These are phyloP conservation scores for Pseudogymnoascus sp. DNA, from an alignment of 2,329 filamentous ascomycete genomes.

Conservation along the genomic window DNA sequence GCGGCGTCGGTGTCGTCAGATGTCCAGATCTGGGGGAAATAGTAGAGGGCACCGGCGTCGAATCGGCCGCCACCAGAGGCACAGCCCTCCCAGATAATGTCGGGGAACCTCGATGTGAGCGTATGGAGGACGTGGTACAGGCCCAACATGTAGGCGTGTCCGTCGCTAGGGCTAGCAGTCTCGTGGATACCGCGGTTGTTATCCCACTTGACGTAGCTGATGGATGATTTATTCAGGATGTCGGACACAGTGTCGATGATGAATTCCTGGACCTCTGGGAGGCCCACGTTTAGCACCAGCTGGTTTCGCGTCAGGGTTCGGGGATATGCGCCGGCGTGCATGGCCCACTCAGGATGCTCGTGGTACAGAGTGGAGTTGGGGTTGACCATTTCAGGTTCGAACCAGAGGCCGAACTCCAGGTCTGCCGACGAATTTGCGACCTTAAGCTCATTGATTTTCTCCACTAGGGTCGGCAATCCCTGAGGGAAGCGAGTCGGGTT, in stretches of 20 bases:
- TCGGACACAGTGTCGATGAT: neutral
- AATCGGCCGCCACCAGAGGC: neutral
- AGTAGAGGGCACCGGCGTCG: neutral
- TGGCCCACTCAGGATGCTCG: conserved; percentile 56
- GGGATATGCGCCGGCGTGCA: conserved; percentile 50
- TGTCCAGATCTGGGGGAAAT: conserved; percentile 43
- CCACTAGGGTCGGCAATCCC: neutral
- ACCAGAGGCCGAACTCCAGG: conserved; percentile 57
- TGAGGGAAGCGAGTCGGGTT: neutral
- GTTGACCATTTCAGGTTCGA: conserved; percentile 64
- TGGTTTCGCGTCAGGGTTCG: conserved; percentile 24
- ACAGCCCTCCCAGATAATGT: neutral
- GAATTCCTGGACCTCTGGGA: neutral
- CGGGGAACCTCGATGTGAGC: neutral
- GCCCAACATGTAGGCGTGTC: neutral
- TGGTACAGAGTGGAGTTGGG: conserved; percentile 54
- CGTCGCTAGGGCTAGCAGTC: neutral
- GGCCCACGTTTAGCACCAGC: neutral
- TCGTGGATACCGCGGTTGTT: neutral
- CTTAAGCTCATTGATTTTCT: neutral
- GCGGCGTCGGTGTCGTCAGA: conserved; percentile 59
- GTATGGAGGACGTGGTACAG: neutral
- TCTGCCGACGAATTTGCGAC: conserved; percentile 29
- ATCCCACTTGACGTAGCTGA: neutral
- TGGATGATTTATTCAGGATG: neutral